Conservation (phyloP, 2,329 filamentous ascomycete species). For the Orbilia ellipsospora region DNA sequence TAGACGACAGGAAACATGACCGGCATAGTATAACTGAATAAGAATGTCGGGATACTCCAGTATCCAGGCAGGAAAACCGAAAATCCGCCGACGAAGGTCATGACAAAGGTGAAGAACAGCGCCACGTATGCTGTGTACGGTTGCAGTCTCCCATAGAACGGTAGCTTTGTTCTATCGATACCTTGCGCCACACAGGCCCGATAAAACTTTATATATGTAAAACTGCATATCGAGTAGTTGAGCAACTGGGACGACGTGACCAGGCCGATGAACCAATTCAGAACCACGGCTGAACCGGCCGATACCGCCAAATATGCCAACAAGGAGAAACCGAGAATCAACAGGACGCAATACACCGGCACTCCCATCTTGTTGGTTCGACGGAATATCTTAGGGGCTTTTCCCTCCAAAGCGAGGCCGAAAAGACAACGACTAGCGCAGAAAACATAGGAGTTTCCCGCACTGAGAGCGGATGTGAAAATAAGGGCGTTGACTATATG, state of each 20-base stretch:
- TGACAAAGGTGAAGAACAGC: slow-evolving; percentile 72
- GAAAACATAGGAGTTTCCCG: slow-evolving; percentile 76
- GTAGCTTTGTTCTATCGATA: slow-evolving; percentile 73
- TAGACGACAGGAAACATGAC: slow-evolving; percentile 76
- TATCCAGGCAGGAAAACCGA: slow-evolving; percentile 76
- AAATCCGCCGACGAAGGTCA: slow-evolving; percentile 81
- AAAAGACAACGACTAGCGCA: slow-evolving; percentile 76
- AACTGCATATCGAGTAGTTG: slow-evolving; percentile 76
- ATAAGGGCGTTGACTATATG: slow-evolving; percentile 80
- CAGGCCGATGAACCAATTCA: slow-evolving; percentile 78
- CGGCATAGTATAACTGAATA: slow-evolving; percentile 79
- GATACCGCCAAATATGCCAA: slow-evolving; percentile 80
- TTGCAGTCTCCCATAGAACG: slow-evolving; percentile 76
- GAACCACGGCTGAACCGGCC: slow-evolving; percentile 72
- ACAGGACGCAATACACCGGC: slow-evolving; percentile 76
- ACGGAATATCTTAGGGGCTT: slow-evolving; percentile 72
- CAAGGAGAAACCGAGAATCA: slow-evolving; percentile 75
- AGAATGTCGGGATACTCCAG: slow-evolving; percentile 76
- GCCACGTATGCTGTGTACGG: slow-evolving; percentile 78
- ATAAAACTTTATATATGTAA: slow-evolving; percentile 78
- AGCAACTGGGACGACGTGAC: slow-evolving; percentile 80
- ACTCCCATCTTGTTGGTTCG: slow-evolving; percentile 74
- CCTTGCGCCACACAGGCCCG: slow-evolving; percentile 76
- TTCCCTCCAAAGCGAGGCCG: slow-evolving; percentile 72
- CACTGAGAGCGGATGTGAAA: slow-evolving; percentile 74